A percentile compares a stretch with the other conserved stretches of the same genome.
Evolutionary conservation across 2,329 filamentous ascomycete species (phyloP).

Genomic region (Geosmithia flava): DNA sequence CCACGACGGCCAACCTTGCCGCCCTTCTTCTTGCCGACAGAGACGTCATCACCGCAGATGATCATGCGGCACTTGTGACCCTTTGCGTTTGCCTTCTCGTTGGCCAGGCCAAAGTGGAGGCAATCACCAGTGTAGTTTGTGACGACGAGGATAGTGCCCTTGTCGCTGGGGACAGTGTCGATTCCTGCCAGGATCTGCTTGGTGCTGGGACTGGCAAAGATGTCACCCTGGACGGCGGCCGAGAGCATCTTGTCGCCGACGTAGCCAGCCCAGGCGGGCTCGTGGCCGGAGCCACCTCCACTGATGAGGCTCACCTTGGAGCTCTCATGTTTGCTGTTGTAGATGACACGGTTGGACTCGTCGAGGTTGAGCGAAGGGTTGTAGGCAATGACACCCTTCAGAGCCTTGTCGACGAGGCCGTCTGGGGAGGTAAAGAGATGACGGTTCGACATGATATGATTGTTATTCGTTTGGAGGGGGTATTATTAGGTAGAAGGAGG

Average conservation of each 20-base stretch:
- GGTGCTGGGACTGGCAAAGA: conserved; percentile 52
- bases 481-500: not conserved
- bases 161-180: conserved; percentile 37
- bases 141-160: conserved; percentile 46
- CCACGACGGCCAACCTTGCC: conserved; percentile 49
- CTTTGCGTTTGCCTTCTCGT: conserved; percentile 41
- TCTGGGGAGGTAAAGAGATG: conserved; percentile 40
- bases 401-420: conserved; percentile 38
- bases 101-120: conserved; percentile 47
- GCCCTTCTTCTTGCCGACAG: conserved; percentile 42
- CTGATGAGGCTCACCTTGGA: conserved; percentile 37
- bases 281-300: conserved; percentile 45
- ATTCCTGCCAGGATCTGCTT: conserved; percentile 50
- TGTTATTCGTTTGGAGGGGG: conserved; percentile 3
- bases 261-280: conserved; percentile 52
- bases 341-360: conserved; percentile 37
- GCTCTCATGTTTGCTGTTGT: conserved; percentile 28
- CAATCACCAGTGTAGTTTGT: conserved; percentile 56
- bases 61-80: conserved; percentile 44
- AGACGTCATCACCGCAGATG: conserved; percentile 54
- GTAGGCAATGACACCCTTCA: conserved; percentile 38
- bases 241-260: conserved; percentile 50
- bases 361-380: conserved; percentile 38
- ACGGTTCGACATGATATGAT: conserved; percentile 32
- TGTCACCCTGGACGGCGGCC: conserved; percentile 47